A percentile compares a stretch with the other conserved stretches of the same genome.
These are phyloP conservation scores for Zoysia pacifica DNA, from an alignment of 176 grass and related monocot genomes.

Conservation along the genomic window DNA sequence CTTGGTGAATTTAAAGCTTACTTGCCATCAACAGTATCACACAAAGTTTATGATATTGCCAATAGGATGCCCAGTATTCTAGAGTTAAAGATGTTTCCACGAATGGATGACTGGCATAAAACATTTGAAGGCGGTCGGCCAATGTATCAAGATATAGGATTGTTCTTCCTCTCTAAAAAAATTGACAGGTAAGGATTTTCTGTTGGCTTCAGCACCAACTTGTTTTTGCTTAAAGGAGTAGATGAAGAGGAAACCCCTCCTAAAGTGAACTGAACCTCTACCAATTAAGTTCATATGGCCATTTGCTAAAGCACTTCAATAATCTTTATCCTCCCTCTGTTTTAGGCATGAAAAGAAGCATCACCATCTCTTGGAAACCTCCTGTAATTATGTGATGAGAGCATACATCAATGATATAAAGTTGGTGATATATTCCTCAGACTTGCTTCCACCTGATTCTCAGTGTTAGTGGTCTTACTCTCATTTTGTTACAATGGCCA, in stretches of 20 bases:
- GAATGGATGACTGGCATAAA: slow-evolving; percentile 41
- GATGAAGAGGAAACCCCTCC: neutral
- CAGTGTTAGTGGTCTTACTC: slow-evolving; percentile 31
- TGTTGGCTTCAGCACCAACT: neutral
- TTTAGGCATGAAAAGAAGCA: slow-evolving; percentile 38
- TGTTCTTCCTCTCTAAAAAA: slow-evolving; percentile 35
- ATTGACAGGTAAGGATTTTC: slow-evolving; percentile 31
- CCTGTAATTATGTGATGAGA: slow-evolving; percentile 38
- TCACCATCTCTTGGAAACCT: neutral
- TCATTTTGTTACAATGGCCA: slow-evolving; percentile 8
- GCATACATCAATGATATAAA: slow-evolving; percentile 35
- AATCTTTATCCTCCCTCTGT: neutral
- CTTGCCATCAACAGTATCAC: slow-evolving; percentile 34
- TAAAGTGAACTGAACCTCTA: neutral
- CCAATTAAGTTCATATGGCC: neutral
- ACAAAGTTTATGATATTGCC: neutral
- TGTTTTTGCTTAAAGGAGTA: neutral
- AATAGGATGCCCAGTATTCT: slow-evolving; percentile 27
- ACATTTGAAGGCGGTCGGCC: neutral
- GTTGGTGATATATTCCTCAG: slow-evolving; percentile 50
- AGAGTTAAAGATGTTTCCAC: slow-evolving; percentile 37
- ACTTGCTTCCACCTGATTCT: slow-evolving; percentile 45
- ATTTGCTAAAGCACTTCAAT: slow-evolving; percentile 4
- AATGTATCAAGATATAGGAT: slow-evolving; percentile 40
- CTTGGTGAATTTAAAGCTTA: slow-evolving; percentile 43